These are phyloP conservation scores for Exophiala bonariae DNA, from an alignment of 2,329 filamentous ascomycete genomes.

Conservation along the genomic window DNA sequence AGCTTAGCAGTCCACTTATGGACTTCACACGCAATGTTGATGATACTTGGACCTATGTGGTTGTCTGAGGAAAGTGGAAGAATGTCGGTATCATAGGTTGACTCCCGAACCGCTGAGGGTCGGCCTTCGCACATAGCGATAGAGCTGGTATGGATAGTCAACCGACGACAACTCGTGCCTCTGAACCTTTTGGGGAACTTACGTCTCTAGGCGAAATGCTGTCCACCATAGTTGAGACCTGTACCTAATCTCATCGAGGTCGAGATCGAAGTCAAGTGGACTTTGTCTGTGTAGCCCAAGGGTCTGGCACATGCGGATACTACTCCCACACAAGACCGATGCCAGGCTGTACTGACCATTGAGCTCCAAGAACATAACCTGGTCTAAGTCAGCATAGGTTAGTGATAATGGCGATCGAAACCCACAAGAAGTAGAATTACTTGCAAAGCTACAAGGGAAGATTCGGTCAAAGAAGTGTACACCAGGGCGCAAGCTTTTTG, in stretches of 20 bases:
- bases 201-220: constrained; percentile 1
- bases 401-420: not conserved
- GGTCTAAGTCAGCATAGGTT: not conserved
- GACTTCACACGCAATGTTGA: not conserved
- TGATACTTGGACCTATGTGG: not conserved
- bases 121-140: constrained; percentile 2
- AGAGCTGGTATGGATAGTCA: not conserved
- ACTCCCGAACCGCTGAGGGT: constrained; percentile 5
- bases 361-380: constrained; percentile 5
- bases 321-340: not conserved
- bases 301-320: constrained; percentile 1
- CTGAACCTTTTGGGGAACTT: not conserved
- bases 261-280: constrained; percentile 1
- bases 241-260: constrained; percentile 1
- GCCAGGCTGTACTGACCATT: not conserved
- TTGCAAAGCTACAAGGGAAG: not conserved
- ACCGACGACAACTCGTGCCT: too few relatives aligned
- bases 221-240: constrained; percentile 5
- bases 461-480: not conserved
- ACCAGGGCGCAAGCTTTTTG: constrained; percentile 3
- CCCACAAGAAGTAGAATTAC: constrained; percentile 5
- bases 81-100: constrained; percentile 1
- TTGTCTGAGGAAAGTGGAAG: not conserved
- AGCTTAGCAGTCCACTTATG: constrained; percentile 1
- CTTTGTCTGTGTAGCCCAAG: constrained; percentile 1